Base-by-base conservation (phyloP, 441 rosid genomes). In the Capsella rubella region DNA sequence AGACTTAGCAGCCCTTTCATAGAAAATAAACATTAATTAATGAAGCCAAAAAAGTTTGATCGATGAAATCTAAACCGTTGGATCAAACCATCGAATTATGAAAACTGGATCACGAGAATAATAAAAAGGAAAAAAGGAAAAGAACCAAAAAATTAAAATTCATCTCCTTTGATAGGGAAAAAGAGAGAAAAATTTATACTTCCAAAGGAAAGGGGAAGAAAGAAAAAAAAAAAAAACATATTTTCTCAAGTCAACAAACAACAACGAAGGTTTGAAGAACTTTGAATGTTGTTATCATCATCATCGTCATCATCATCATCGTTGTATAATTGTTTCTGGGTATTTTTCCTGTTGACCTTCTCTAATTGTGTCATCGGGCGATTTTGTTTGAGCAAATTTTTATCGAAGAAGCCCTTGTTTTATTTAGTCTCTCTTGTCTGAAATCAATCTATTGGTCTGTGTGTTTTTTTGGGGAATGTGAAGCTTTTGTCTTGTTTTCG, bases 181-280 rank as follows among this genome's bases (percentile, higher is more conserved):
- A 45, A 53, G 7, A 51, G 0, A 21, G 3, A 6, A 25, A 25
- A 25, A 73, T 57, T 65, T 76, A 71, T 58, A 71, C 58, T 71
- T 77, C 57, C 59, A 58, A 55, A 56, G 61, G 63, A 64, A 70
- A 70, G 67, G 65, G 65, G 27, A 43, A 27, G 28, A 37, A 55
- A 52, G 29, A 31, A 16, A 35, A 47, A 56, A 39, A 45, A 64
- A 64, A 49, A 49, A 39, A 64, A 57, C 15, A 21, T 15, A 8
- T 10, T 10, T 39, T 35, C 40, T 57, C 76, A 70, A 69, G 72
- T 77, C 79, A 76, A 76, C 79, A 76, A 76, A 76, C 31, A 76
- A 76, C 75, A 76, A 69, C 79, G 79, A 68, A 76, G 79, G 75
- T 76, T 59, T n/a, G 71, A 76, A 55, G 60, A 69, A 69, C 40